phyloP scores from a whole-genome alignment of 352 stramenopile species.

The Globisporangium orthogonon region DNA sequence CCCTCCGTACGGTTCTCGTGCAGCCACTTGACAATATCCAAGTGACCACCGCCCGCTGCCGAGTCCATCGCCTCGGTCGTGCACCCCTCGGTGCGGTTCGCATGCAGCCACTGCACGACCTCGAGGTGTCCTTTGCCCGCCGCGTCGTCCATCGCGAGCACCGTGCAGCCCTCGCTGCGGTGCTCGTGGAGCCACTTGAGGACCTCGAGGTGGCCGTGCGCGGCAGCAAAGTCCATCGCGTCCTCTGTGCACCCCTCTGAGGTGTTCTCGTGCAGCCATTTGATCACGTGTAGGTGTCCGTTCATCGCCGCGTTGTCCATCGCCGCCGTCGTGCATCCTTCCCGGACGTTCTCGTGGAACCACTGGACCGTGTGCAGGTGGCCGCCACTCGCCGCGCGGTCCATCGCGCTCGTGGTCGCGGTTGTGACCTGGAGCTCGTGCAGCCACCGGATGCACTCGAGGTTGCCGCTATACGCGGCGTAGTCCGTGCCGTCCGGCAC shows the following conservation, averaged over 20 bases:
- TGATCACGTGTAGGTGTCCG: slow-evolving; percentile 13
- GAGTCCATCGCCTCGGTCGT: slow-evolving; percentile 10
- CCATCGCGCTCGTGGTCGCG: slow-evolving; percentile 12
- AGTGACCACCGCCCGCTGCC: slow-evolving; percentile 5
- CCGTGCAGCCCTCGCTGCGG: slow-evolving; percentile 15
- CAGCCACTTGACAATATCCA: slow-evolving; percentile 43
- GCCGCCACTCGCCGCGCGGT: slow-evolving; percentile 14
- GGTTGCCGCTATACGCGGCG: slow-evolving; percentile 8
- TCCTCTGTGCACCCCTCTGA: slow-evolving; percentile 14
- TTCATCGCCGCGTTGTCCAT: slow-evolving; percentile 17
- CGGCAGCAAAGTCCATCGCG: slow-evolving; percentile 20
- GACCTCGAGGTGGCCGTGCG: slow-evolving; percentile 18
- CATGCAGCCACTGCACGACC: slow-evolving; percentile 16
- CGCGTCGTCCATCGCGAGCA: slow-evolving; percentile 16
- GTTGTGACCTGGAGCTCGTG: slow-evolving; percentile 4
- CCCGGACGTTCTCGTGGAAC: slow-evolving; percentile 11
- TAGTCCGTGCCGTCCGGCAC: slow-evolving; percentile 9
- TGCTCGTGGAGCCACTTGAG: slow-evolving; percentile 17
- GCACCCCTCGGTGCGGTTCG: slow-evolving; percentile 5
- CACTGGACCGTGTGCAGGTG: slow-evolving; percentile 15
- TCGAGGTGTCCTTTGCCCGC: slow-evolving; percentile 13
- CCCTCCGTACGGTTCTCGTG: slow-evolving; percentile 43
- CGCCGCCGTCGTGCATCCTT: slow-evolving; percentile 16
- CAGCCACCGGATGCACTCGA: slow-evolving; percentile 13
- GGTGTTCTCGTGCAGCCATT: slow-evolving; percentile 17